Conservation (phyloP, 768 basidiomycete genomes). For the Suillus occidentalis region DNA sequence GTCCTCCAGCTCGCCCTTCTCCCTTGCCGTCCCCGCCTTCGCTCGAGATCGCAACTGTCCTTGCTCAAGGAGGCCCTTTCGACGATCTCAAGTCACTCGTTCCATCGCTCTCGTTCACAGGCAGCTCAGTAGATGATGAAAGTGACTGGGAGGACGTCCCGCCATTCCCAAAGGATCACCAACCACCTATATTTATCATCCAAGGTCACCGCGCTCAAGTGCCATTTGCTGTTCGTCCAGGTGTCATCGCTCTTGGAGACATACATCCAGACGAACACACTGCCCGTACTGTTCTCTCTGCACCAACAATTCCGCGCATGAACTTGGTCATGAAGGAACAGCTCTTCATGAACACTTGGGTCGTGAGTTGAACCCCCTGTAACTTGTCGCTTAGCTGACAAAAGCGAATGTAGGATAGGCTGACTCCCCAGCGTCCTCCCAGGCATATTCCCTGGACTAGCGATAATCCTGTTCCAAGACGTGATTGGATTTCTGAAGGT, state of each 20-base stretch:
- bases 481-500: constrained; percentile 31
- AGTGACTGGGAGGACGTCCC: constrained; percentile 23
- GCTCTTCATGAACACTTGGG: constrained; percentile 35
- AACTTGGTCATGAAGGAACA: constrained; percentile 35
- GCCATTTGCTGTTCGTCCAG: constrained; percentile 21
- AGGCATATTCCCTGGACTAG: constrained; percentile 31
- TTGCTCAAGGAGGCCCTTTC: constrained; percentile 11
- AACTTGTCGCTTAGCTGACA: constrained; percentile 10
- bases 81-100: neutral
- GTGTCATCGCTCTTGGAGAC: constrained; percentile 21
- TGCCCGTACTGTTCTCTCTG: constrained; percentile 20
- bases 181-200: constrained; percentile 30
- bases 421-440: constrained; percentile 23
- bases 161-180: constrained; percentile 30
- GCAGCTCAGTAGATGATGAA: constrained; percentile 11
- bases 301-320: constrained; percentile 38
- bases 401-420: constrained; percentile 17
- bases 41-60: constrained; percentile 27
- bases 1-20: constrained; percentile 18
- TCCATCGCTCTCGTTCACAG: neutral
- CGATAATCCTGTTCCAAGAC: constrained; percentile 20
- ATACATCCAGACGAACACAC: constrained; percentile 20
- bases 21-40: constrained; percentile 11
- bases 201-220: constrained; percentile 23
- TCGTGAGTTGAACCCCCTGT: constrained; percentile 24